These are phyloP conservation scores for Primulina tabacum DNA, from an alignment of 257 asterid species.

Conservation along the genomic window DNA sequence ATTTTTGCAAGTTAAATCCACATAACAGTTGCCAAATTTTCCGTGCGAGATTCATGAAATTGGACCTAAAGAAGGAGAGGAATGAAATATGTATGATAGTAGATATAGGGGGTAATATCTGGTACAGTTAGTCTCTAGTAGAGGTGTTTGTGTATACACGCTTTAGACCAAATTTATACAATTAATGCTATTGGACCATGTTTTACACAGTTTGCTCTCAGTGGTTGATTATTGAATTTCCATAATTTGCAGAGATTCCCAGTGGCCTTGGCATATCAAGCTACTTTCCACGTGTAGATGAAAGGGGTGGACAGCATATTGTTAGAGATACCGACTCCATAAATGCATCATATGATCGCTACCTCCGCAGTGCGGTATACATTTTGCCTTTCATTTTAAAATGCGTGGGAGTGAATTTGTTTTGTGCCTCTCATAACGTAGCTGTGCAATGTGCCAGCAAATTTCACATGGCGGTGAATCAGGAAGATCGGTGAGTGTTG, in stretches of 20 bases:
- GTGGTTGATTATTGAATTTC: conserved; percentile 10
- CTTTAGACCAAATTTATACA: neutral
- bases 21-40: neutral
- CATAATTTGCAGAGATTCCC: conserved; percentile 47
- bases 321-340: conserved; percentile 64
- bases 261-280: conserved; percentile 47
- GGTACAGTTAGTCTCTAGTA: neutral
- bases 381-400: neutral
- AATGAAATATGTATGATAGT: neutral
- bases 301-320: conserved; percentile 44
- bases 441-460: conserved; percentile 42
- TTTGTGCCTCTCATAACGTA: conserved; percentile 2
- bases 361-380: conserved; percentile 62
- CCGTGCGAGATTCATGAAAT: neutral
- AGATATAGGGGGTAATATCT: neutral
- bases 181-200: conserved; percentile 9
- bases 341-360: conserved; percentile 81
- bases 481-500: conserved; percentile 51
- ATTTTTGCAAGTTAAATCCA: neutral
- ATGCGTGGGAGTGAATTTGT: conserved; percentile 17
- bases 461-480: conserved; percentile 46
- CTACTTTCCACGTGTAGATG: conserved; percentile 47
- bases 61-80: neutral
- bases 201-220: neutral
- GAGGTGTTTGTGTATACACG: neutral